Evolutionary conservation across 306 rosid genomes (phyloP).

Genomic region (Ceratonia siliqua): DNA sequence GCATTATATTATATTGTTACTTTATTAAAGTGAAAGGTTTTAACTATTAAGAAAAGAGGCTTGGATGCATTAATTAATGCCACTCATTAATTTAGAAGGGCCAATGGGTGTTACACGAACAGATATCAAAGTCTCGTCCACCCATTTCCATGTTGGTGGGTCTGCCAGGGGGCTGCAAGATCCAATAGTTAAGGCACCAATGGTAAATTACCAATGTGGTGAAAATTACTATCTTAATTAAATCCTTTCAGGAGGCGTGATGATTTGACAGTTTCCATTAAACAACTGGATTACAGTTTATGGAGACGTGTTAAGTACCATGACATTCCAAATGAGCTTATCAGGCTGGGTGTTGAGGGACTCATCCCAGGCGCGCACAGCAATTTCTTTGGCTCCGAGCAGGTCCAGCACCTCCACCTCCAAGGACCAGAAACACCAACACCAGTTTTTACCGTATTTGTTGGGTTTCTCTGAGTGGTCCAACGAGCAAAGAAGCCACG

Average conservation of each 20-base stretch:
- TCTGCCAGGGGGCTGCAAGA: not conserved
- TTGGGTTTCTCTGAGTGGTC: constrained; percentile 70
- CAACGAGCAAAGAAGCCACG: constrained; percentile 63
- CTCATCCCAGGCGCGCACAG: constrained; percentile 89
- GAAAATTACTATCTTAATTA: not conserved
- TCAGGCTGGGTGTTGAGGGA: constrained; percentile 84
- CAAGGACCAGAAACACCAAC: constrained; percentile 94
- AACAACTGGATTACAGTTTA: not conserved
- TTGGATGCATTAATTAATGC: not conserved
- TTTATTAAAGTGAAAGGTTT: not conserved
- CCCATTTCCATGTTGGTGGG: not conserved
- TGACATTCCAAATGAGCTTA: constrained; percentile 86
- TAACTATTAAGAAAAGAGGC: not conserved
- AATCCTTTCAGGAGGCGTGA: not conserved
- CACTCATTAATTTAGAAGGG: not conserved
- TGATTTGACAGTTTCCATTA: not conserved
- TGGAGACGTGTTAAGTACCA: constrained; percentile 42
- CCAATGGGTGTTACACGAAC: not conserved
- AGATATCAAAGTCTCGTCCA: not conserved
- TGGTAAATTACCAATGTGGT: not conserved
- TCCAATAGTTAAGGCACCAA: not conserved
- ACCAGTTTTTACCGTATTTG: constrained; percentile 83
- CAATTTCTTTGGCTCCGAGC: constrained; percentile 65
- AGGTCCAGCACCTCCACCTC: constrained; percentile 72
- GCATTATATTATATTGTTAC: not conserved